Percentiles rank a stretch among this genome's conserved stretches.
phyloP scores from a whole-genome alignment of 768 basidiomycete species.

The Lentinula lateritia region DNA sequence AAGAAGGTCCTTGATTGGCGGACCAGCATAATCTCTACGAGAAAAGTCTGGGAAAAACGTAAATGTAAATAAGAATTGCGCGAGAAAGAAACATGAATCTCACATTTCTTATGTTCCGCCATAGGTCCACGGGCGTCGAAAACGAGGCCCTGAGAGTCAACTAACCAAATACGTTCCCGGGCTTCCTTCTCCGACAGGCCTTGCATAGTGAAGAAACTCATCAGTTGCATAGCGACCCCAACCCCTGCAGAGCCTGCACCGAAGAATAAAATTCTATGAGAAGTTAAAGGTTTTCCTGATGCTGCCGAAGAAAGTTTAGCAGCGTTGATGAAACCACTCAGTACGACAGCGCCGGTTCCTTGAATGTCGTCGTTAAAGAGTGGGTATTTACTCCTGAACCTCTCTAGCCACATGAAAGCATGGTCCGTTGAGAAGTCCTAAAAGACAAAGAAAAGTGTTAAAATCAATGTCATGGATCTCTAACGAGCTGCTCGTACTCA shows the following conservation, averaged over 20 bases:
- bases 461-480: background rate
- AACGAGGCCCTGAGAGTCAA: slow-evolving; percentile 75
- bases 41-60: slow-evolving; percentile 60
- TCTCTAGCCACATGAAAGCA: slow-evolving; percentile 80
- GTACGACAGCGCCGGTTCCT: slow-evolving; percentile 86
- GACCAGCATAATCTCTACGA: slow-evolving; percentile 62
- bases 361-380: slow-evolving; percentile 92
- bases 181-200: slow-evolving; percentile 69
- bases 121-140: slow-evolving; percentile 62
- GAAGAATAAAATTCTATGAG: slow-evolving; percentile 87
- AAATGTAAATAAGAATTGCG: slow-evolving; percentile 46
- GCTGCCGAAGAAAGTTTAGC: slow-evolving; percentile 62
- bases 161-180: slow-evolving; percentile 62
- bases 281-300: slow-evolving; percentile 54
- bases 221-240: slow-evolving; percentile 84
- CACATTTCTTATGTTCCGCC: slow-evolving; percentile 71
- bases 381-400: slow-evolving; percentile 70
- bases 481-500: slow-evolving; percentile 16
- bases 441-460: background rate
- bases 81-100: slow-evolving; percentile 25
- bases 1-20: slow-evolving; percentile 51
- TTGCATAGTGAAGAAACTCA: slow-evolving; percentile 81
- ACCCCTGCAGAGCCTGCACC: slow-evolving; percentile 94
- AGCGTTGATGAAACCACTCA: slow-evolving; percentile 87
- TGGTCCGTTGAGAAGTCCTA: slow-evolving; percentile 91